phyloP scores from a whole-genome alignment of 371 early-diverging fungal genomes.

The Batkoa obscura region DNA sequence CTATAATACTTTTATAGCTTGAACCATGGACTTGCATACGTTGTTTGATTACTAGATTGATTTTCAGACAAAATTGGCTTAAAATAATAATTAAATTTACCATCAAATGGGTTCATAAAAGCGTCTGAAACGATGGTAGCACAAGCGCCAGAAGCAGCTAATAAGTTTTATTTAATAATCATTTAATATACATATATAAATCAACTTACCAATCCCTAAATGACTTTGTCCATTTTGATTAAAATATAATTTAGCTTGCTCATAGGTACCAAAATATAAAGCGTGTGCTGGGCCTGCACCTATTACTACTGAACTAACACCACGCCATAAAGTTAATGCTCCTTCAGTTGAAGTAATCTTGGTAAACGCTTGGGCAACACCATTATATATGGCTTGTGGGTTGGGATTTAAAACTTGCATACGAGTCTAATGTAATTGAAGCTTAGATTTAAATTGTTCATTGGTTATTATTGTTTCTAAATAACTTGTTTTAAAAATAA shows the following conservation, averaged over 20 bases:
- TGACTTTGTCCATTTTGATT: conserved; percentile 29
- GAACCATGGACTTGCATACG: conserved; percentile 71
- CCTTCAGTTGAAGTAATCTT: conserved; percentile 53
- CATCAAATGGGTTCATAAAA: conserved; percentile 89
- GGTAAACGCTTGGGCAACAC: conserved; percentile 32
- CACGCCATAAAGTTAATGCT: conserved; percentile 64
- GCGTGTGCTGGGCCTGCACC: conserved; percentile 96
- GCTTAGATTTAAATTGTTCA: background rate
- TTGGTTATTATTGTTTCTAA: background rate
- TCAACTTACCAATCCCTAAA: conserved; percentile 33
- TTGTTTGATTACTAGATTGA: conserved; percentile 62
- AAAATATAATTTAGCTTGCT: conserved; percentile 59
- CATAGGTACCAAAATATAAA: conserved; percentile 87
- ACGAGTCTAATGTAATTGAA: conserved; percentile 38
- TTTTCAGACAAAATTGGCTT: background rate
- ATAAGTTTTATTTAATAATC: conserved; percentile 1
- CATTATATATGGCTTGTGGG: conserved; percentile 34
- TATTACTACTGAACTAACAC: conserved; percentile 72
- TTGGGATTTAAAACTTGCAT: conserved; percentile 59
- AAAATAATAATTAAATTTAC: conserved; percentile 16
- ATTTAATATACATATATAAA: background rate
- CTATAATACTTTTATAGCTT: conserved; percentile 30
- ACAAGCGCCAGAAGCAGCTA: conserved; percentile 68
- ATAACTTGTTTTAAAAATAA: background rate
- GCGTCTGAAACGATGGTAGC: conserved; percentile 79